phyloP scores from a whole-genome alignment of 1,284 basidiomycete species.

The Rhodotorula mucilaginosa region DNA sequence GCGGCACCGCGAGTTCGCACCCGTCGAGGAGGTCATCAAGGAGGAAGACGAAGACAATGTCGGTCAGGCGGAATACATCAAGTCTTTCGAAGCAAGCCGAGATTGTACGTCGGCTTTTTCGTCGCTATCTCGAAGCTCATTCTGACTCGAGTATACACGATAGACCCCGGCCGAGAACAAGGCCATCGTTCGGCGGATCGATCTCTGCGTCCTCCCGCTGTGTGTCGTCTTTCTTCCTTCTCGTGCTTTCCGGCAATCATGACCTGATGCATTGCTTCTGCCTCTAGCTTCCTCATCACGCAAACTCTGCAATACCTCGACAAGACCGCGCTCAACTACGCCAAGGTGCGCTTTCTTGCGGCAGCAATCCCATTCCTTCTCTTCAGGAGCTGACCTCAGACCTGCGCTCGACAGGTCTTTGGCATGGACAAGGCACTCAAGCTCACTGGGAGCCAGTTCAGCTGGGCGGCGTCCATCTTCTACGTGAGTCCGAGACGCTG shows the following conservation, averaged over 20 bases:
- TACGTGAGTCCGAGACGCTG: slow-evolving; percentile 26
- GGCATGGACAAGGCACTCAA: slow-evolving; percentile 48
- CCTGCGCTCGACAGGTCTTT: slow-evolving; percentile 34
- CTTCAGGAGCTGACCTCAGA: background rate
- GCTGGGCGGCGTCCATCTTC: slow-evolving; percentile 42
- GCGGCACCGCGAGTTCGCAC: slow-evolving; percentile 40
- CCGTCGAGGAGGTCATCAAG: slow-evolving; percentile 36
- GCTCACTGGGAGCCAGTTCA: slow-evolving; percentile 46
- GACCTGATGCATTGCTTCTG: background rate
- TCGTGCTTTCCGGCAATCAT: too few relatives aligned
- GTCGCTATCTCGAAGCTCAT: accelerated
- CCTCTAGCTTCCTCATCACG: slow-evolving; percentile 35
- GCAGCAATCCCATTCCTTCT: too few relatives aligned
- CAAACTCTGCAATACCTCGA: slow-evolving; percentile 47
- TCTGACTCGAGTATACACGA: background rate
- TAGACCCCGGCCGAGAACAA: slow-evolving; percentile 48
- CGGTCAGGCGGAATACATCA: slow-evolving; percentile 45
- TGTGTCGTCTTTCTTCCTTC: slow-evolving; percentile 23
- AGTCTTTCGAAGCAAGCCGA: slow-evolving; percentile 45
- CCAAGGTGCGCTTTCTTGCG: slow-evolving; percentile 30
- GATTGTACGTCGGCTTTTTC: slow-evolving; percentile 40
- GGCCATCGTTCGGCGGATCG: slow-evolving; percentile 45
- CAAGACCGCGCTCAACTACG: slow-evolving; percentile 48
- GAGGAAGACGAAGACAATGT: slow-evolving; percentile 48
- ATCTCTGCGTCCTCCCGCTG: slow-evolving; percentile 47